Evolutionary conservation across 129 eudicot species (phyloP).

Genomic region (Lactuca sativa): DNA sequence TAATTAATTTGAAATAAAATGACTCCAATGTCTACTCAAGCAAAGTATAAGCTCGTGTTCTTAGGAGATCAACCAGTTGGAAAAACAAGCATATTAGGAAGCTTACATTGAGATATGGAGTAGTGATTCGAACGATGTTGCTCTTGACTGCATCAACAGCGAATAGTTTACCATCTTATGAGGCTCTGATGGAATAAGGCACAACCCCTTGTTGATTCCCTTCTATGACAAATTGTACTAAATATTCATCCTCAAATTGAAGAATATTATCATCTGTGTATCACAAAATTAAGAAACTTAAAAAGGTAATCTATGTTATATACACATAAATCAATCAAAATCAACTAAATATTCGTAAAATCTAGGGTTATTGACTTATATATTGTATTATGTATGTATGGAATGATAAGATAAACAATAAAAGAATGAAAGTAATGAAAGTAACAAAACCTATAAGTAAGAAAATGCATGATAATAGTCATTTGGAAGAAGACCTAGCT

Average conservation of each 20-base stretch:
- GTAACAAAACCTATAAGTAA: background rate
- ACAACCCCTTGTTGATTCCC: conserved; percentile 88
- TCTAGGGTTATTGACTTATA: conserved; percentile 14
- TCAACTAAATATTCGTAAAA: background rate
- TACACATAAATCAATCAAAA: background rate
- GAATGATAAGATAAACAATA: conserved; percentile 3
- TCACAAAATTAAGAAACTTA: conserved; percentile 15
- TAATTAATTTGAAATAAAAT: conserved; percentile 23
- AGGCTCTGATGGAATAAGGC: conserved; percentile 79
- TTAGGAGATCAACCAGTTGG: conserved; percentile 85
- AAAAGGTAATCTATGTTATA: conserved; percentile 3
- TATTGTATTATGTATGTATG: background rate
- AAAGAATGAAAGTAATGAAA: background rate
- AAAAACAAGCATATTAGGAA: conserved; percentile 55
- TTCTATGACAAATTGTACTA: conserved; percentile 86
- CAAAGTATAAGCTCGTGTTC: conserved; percentile 77
- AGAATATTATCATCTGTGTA: conserved; percentile 71
- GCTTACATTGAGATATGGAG: conserved; percentile 88
- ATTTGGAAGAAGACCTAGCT: conserved; percentile 60
- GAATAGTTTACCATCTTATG: conserved; percentile 87
- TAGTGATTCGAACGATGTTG: conserved; percentile 82
- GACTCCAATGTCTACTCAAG: conserved; percentile 78
- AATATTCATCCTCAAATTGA: conserved; percentile 89
- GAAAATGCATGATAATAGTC: conserved; percentile 58
- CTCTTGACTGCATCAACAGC: conserved; percentile 92